A percentile compares a stretch with the other conserved stretches of the same genome.
These are phyloP conservation scores for Penicillium steckii DNA, from an alignment of 495 filamentous ascomycete genomes.

Conservation along the genomic window DNA sequence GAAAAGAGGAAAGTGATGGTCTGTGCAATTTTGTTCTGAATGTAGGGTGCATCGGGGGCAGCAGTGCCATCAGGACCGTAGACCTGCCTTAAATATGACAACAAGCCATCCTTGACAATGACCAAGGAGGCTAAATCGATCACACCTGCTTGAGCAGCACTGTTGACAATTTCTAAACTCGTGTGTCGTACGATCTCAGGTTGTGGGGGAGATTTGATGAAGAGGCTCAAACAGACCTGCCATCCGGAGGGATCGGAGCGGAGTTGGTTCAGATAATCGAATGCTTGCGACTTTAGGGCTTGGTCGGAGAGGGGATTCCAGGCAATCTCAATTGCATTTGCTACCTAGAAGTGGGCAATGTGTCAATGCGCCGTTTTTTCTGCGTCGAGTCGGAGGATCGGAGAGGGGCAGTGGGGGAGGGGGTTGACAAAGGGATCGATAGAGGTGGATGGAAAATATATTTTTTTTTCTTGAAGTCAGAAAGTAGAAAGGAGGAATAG, in stretches of 20 bases:
- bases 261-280: slow-evolving; percentile 81
- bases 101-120: slow-evolving; percentile 71
- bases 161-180: slow-evolving; percentile 87
- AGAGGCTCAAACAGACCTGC: slow-evolving; percentile 83
- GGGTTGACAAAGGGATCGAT: no score
- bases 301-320: slow-evolving; percentile 73
- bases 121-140: slow-evolving; percentile 65
- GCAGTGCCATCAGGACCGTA: slow-evolving; percentile 61
- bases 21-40: slow-evolving; percentile 97
- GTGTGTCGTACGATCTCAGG: slow-evolving; percentile 84
- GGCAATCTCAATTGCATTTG: slow-evolving; percentile 89
- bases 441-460: slow-evolving; percentile 12
- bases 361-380: slow-evolving; percentile 15
- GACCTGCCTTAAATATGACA: slow-evolving; percentile 70
- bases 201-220: slow-evolving; percentile 73
- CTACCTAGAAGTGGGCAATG: slow-evolving; percentile 57
- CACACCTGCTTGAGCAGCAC: slow-evolving; percentile 72
- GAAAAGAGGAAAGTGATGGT: slow-evolving; percentile 91
- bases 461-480: slow-evolving; percentile 11
- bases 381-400: slow-evolving; percentile 18
- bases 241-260: slow-evolving; percentile 75
- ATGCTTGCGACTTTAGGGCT: slow-evolving; percentile 77
- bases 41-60: slow-evolving; percentile 61
- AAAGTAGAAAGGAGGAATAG: neutral
- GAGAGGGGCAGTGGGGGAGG: slow-evolving; percentile 23